Percentiles rank a stretch among this genome's conserved stretches.
phyloP scores from a whole-genome alignment of 495 filamentous ascomycete species.

The Aspergillus bridgeri region DNA sequence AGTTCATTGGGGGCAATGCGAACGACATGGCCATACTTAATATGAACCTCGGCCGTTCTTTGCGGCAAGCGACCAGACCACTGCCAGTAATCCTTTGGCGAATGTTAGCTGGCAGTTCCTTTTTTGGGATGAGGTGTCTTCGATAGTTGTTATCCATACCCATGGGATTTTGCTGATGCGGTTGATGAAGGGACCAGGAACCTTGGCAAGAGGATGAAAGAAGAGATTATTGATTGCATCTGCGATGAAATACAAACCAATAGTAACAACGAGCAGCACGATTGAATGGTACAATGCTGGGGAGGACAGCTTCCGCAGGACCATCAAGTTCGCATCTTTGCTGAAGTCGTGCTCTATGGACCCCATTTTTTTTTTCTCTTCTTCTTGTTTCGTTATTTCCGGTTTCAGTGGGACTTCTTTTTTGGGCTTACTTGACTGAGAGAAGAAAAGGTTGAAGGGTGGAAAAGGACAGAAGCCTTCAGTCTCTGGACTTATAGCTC shows the following conservation, averaged over 20 bases:
- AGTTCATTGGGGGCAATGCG: conserved; percentile 5
- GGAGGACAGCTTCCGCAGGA: conserved; percentile 1
- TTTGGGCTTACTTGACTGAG: background rate
- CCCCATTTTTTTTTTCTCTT: background rate
- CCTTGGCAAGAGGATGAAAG: conserved; percentile 3
- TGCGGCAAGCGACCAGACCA: conserved; percentile 4
- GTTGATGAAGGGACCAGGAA: conserved; percentile 4
- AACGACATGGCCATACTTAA: conserved; percentile 1
- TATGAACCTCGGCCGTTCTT: conserved; percentile 1
- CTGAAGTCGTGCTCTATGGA: conserved; percentile 2
- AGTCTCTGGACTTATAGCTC: conserved; percentile 1
- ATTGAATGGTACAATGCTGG: background rate
- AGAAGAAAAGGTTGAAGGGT: background rate
- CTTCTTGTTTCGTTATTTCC: no score
- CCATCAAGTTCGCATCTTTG: background rate
- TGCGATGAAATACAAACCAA: conserved; percentile 2
- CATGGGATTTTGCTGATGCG: conserved; percentile 3
- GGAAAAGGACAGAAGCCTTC: conserved; percentile 1
- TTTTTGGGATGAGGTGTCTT: background rate
- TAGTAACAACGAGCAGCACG: background rate
- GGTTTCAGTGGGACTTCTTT: conserved; percentile 3
- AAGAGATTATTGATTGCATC: conserved; percentile 4
- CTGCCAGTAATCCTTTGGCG: conserved; percentile 5
- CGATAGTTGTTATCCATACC: conserved; percentile 3
- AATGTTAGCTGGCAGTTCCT: conserved; percentile 1